Evolutionary conservation across 2,329 filamentous ascomycete species (phyloP), one percentile per base, ranked within the genome.

Genomic region (Paraphoma sp.): DNA sequence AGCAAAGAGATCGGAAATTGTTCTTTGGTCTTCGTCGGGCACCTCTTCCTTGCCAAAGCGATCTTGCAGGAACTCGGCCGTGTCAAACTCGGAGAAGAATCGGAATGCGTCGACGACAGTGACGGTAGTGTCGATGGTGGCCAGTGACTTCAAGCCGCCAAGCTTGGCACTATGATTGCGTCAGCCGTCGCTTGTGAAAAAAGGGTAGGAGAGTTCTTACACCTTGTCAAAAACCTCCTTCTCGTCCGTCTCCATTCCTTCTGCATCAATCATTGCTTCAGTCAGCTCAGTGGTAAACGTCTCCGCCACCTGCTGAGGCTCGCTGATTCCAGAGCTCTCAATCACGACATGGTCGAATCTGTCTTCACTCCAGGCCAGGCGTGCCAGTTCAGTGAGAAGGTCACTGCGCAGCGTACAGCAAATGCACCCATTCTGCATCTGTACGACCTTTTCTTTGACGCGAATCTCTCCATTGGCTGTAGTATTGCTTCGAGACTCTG

Each of bases 321-420:
- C 88, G 63, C 88, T 90, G 60, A 91, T 89, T 0, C 89, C 87
- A 2, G 84, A 89, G 68, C 87, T 90, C 72, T 91, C 89, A 42
- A 90, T 89, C 40, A 91, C 79, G 28, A 91, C 85, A 70, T 92
- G 91, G 70, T 92, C 87, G 38, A 91, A 88, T 48, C 83, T 79
- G 16, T 86, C 82, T 1, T 86, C 61, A 38, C 64, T 80, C 67
- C 87, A 84, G 0, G 88, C 83, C 1, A 92, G 79, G 0, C 82
- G 82, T 0, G 88, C 88, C 0, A 92, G 82, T 69, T 92, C 89
- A 56, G 89, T 85, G 0, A 92, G 81, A 1, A 92, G 76, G 53
- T 92, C 89, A 1, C 89, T 88, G 3, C 89, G 86, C 0, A 92
- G 80, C 0, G 89, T 92, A 65, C 89, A 92, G 79, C 89, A 92